These are phyloP conservation scores for Alternaria burnsii DNA, from an alignment of 2,329 filamentous ascomycete species.

Conservation along the genomic window DNA sequence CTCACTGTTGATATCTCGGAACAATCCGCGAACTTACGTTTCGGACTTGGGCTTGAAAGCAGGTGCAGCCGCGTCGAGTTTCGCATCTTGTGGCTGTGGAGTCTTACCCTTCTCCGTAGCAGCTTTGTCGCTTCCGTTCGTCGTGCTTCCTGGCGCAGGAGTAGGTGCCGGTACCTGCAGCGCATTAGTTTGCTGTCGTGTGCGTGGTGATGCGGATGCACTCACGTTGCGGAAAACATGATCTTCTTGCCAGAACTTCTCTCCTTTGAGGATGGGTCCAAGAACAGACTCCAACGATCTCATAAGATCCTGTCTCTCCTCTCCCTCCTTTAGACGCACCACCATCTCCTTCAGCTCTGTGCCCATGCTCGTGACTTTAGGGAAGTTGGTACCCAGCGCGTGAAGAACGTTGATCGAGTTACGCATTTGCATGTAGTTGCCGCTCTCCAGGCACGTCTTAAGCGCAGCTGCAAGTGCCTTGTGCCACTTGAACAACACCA, in stretches of 20 bases:
- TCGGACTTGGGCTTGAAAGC: conserved; percentile 68
- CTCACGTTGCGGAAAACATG: conserved; percentile 76
- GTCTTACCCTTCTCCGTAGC: conserved; percentile 49
- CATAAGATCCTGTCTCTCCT: conserved; percentile 75
- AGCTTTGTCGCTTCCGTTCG: conserved; percentile 43
- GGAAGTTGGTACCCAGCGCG: conserved; percentile 81
- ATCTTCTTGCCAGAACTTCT: conserved; percentile 75
- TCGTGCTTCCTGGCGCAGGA: conserved; percentile 25
- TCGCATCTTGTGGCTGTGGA: conserved; percentile 54
- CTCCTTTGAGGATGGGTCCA: conserved; percentile 72
- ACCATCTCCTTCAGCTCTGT: conserved; percentile 72
- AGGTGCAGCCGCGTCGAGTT: conserved; percentile 64
- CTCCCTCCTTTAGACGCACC: conserved; percentile 64
- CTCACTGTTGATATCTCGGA: conserved; percentile 3
- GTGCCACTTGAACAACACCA: conserved; percentile 90
- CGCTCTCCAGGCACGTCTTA: conserved; percentile 79
- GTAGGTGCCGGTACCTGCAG: conserved; percentile 32
- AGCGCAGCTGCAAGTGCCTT: conserved; percentile 80
- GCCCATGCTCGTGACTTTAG: conserved; percentile 89
- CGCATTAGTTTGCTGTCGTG: conserved; percentile 18
- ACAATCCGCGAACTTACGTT: conserved; percentile 33
- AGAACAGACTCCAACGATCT: conserved; percentile 76
- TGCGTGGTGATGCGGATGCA: conserved; percentile 9
- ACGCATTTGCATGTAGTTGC: conserved; percentile 96
- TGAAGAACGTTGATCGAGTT: conserved; percentile 94